phyloP scores from a whole-genome alignment of 257 asterid species.

The Echites panduratus region DNA sequence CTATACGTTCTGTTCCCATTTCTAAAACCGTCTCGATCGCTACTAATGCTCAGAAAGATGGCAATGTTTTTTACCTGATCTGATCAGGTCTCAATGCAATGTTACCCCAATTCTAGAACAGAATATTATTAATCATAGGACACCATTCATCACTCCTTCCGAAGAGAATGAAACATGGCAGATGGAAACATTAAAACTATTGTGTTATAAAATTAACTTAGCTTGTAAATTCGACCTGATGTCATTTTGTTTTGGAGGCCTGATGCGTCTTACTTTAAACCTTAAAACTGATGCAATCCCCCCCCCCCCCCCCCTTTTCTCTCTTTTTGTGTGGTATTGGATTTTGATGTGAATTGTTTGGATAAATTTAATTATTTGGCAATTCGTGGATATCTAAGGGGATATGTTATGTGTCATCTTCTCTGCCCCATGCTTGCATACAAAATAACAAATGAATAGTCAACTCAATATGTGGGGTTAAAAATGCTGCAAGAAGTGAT shows the following conservation, averaged over 20 bases:
- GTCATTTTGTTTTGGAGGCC: constrained; percentile 8
- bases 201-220: no score
- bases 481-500: no score
- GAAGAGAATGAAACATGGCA: neutral
- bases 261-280: neutral
- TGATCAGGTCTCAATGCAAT: neutral
- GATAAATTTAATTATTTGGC: no score
- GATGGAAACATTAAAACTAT: neutral
- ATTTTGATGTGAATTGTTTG: no score
- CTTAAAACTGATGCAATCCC: neutral
- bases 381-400: no score
- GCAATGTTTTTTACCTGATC: neutral
- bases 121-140: neutral
- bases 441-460: neutral
- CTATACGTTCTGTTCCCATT: neutral
- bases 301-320: neutral
- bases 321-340: no score
- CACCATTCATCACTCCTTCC: neutral
- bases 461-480: neutral
- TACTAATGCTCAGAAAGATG: no score
- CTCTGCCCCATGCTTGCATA: neutral
- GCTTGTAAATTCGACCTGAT: neutral
- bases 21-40: neutral
- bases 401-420: neutral
- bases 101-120: no score